Base-by-base conservation (phyloP, 352 stramenopile species). In the Pythium oligandrum region DNA sequence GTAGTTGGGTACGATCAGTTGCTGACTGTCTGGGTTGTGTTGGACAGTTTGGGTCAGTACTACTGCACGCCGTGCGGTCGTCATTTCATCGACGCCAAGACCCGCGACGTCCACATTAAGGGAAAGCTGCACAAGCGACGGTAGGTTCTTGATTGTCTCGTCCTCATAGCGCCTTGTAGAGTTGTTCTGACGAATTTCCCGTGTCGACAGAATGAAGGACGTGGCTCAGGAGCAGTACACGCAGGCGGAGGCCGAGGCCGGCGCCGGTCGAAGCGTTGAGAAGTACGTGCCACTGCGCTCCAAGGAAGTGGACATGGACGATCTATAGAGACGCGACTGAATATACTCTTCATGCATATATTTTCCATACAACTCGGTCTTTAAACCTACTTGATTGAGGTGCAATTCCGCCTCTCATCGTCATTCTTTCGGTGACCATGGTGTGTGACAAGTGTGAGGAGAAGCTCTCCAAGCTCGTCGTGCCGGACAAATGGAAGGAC, bases 171-270 rank as follows among this genome's bases (percentile, higher is more conserved):
- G 38, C 38, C 7, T 42, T 8, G 4, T 45, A 26, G 11, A 42
- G 31, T 51, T 43, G 4, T 44, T 39, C 30, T 33, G 48, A 59
- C 48, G 31, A 9, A 3, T 33, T 42, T 35, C 4, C 40, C 10
- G 30, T 30, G 17, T 33, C 40, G 57, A 36, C 49, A 84, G 81
- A 75, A 49, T 95, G 64, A 95, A 95, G 55, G 84, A 95, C 58
- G 84, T 95, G n/a, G 82, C 80, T 12, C 84, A 95, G 66, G 77
- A 92, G 77, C 84, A 95, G 61, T 95, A 95, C 70, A 86, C 80
- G 66, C 84, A 93, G 57, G 87, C 83, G 34, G 84, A 95, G 57
- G 84, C 84, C 36, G 82, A 90, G 52, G 59, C 78, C 11, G 84
- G 66, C 44, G 80, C 84, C 8, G 82, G 84, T 51, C 87, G 86